Conservation (phyloP, 768 basidiomycete genomes). For the Exidia glandulosa region DNA sequence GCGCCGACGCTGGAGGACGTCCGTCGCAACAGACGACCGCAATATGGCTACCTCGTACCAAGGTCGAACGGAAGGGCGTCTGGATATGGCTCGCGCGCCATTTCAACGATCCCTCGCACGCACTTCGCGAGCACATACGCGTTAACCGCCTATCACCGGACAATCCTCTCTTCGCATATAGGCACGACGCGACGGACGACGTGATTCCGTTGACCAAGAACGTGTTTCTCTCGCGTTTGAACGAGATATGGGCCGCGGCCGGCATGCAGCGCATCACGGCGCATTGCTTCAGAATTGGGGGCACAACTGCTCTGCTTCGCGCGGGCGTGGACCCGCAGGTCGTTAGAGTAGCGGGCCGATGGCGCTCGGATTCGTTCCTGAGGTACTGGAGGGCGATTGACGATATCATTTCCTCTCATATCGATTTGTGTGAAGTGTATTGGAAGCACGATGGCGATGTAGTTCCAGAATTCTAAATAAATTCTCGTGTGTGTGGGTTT, state of each 20-base stretch:
- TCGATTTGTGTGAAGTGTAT: background rate
- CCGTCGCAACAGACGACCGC: background rate
- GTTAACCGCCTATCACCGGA: conserved; percentile 16
- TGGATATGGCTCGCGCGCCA: background rate
- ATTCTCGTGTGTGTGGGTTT: too few relatives aligned
- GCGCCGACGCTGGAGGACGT: background rate
- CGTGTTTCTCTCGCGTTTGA: conserved; percentile 18
- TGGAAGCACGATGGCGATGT: background rate
- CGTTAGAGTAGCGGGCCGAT: conserved; percentile 22
- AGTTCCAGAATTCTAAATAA: too few relatives aligned
- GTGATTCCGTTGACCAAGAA: conserved; percentile 20
- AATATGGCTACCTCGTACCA: background rate
- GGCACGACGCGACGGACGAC: conserved; percentile 19
- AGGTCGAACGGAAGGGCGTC: background rate
- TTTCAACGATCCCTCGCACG: conserved; percentile 9
- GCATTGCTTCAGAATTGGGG: conserved; percentile 34
- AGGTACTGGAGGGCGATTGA: conserved; percentile 18
- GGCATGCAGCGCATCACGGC: conserved; percentile 26
- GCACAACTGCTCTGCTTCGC: conserved; percentile 25
- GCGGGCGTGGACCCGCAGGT: conserved; percentile 24
- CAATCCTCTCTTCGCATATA: conserved; percentile 28
- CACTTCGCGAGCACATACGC: conserved; percentile 19
- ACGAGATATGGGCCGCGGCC: conserved; percentile 13
- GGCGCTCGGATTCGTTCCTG: conserved; percentile 26
- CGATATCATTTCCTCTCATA: background rate